Base-by-base conservation (phyloP, 192 early-diverging fungal genomes). In the Physocladia obscura region DNA sequence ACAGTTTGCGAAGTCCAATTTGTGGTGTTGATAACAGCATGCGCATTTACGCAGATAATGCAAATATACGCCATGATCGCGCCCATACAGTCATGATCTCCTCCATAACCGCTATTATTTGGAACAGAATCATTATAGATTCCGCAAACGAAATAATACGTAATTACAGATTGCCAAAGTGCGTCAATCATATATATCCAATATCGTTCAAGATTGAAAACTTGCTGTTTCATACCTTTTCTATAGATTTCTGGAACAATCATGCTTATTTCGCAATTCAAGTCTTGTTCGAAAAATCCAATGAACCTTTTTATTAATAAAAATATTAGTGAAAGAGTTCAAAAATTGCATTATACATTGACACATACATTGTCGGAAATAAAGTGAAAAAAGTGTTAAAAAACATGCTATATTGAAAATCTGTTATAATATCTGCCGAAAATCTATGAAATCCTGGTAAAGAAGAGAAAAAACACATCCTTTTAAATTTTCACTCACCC, bases 331-430 rank as follows among this genome's bases (percentile, higher is more conserved):
- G n/a, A n/a, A n/a, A n/a, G n/a, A n/a, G n/a, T n/a, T n/a, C 15
- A 35, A 59, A 59, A 11, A 59, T 35, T 17, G 2, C 24, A 49
- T 21, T 44, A 1, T 24, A 44, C n/a, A 47, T 22, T 30, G 17
- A 24, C 49, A 49, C 54, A 29, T 74, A 60, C 64, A 84, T 78
- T 4, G 94, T 98, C 60, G 94, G 95, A 15, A 96, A 81, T 51
- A 94, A 85, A 31, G 96, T 88, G 76, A 94, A 96, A 24, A 92
- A 84, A 48, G 96, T 94, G 40, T 94, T 90, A 75, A 95, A 98
- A 69, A 96, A 95, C 74, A 97, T 85, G 60, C 91, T 90, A 57
- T 92, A 95, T 6, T 91, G 93, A 70, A 92, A 94, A 57, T 87
- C 84, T 17, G 77, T 80, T 17, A 80, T 73, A 36, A 77, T 49